phyloP scores from a whole-genome alignment of 495 filamentous ascomycete species.

The Lindgomyces ingoldianus region DNA sequence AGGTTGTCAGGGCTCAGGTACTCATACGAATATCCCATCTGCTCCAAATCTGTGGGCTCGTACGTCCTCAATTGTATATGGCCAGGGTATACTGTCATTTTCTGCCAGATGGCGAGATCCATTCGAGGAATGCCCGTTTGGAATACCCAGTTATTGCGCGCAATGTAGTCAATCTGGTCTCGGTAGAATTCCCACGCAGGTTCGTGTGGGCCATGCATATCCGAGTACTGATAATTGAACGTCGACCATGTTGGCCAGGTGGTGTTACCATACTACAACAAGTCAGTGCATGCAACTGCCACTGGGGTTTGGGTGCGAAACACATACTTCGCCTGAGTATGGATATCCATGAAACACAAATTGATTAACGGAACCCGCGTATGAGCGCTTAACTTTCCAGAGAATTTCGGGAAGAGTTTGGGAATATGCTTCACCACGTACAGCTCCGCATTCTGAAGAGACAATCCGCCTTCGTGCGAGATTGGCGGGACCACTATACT shows the following conservation, averaged over 20 bases:
- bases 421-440: conserved; percentile 19
- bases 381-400: conserved; percentile 22
- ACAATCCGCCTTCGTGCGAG: conserved; percentile 12
- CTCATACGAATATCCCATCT: conserved; percentile 17
- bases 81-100: conserved; percentile 18
- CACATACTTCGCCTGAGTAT: conserved; percentile 16
- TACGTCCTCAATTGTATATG: conserved; percentile 17
- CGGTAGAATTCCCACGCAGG: conserved; percentile 23
- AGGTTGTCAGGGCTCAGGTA: conserved; percentile 24
- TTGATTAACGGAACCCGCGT: conserved; percentile 20
- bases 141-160: conserved; percentile 22
- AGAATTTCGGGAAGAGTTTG: conserved; percentile 21
- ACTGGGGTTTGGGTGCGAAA: background rate
- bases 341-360: conserved; percentile 23
- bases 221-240: conserved; percentile 23
- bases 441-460: conserved; percentile 20
- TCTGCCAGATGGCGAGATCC: conserved; percentile 21
- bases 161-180: conserved; percentile 17
- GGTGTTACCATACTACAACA: conserved; percentile 20
- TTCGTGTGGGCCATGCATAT: conserved; percentile 15
- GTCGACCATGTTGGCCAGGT: conserved; percentile 23
- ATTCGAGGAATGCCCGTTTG: conserved; percentile 14
- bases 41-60: conserved; percentile 16
- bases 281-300: background rate
- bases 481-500: conserved; percentile 19